Evolutionary conservation across 2,329 filamentous ascomycete genomes (phyloP).

Genomic region (Xenoacremonium recifei): DNA sequence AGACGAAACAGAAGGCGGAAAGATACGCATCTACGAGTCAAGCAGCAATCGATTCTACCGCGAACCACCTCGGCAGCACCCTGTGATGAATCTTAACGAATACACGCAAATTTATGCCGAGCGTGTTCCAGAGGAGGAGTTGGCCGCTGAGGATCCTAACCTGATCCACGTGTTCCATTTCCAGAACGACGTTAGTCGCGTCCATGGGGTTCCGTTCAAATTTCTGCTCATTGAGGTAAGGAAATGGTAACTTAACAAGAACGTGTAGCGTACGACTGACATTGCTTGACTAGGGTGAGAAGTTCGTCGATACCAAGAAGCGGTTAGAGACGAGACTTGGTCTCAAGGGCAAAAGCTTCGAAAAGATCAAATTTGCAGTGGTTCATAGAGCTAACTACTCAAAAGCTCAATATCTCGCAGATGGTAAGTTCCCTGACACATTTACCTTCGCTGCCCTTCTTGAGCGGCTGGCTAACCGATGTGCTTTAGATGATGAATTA

Average conservation of each 20-base stretch:
- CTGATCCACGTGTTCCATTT: slow-evolving; percentile 87
- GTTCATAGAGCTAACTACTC: slow-evolving; percentile 71
- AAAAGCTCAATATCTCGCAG: slow-evolving; percentile 78
- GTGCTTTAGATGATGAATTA: slow-evolving; percentile 53
- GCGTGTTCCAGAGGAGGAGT: slow-evolving; percentile 71
- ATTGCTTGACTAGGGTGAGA: slow-evolving; percentile 64
- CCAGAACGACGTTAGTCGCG: slow-evolving; percentile 80
- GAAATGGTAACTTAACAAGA: too few relatives aligned
- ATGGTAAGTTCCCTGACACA: slow-evolving; percentile 56
- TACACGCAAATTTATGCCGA: slow-evolving; percentile 82
- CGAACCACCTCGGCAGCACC: slow-evolving; percentile 66
- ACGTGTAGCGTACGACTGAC: slow-evolving; percentile 3
- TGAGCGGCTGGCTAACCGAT: slow-evolving; percentile 23
- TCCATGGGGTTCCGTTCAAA: slow-evolving; percentile 87
- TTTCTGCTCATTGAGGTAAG: slow-evolving; percentile 80
- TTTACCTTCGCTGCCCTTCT: background rate
- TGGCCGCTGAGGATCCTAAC: slow-evolving; percentile 54
- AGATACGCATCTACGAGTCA: slow-evolving; percentile 79
- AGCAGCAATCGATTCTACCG: slow-evolving; percentile 83
- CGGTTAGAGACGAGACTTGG: slow-evolving; percentile 89
- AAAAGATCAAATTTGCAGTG: slow-evolving; percentile 96
- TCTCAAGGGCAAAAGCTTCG: slow-evolving; percentile 95
- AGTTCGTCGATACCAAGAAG: slow-evolving; percentile 89
- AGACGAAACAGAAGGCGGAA: slow-evolving; percentile 66
- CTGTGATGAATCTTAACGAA: slow-evolving; percentile 81